Evolutionary conservation across 164 flowering plant genomes (phyloP), one percentile per base, ranked within the genome.

Genomic region (Stephania cephalantha): DNA sequence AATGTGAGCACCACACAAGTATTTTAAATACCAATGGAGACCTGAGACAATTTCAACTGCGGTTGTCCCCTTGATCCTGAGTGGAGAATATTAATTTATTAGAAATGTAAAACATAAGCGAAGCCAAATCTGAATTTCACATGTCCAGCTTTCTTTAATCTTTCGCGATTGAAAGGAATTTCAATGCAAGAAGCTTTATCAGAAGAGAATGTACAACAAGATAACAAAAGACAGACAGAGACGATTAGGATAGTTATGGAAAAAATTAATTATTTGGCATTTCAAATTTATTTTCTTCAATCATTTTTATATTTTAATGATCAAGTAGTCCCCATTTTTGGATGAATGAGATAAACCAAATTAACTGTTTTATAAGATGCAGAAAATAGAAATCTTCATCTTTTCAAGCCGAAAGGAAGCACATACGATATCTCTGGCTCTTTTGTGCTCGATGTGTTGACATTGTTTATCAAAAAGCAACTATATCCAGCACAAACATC

Each of bases 21-120:
- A 91, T 77, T 95, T 95, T 58, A 95, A 74, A 72, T 95, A 95
- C 97, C 99, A 95, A 75, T 93, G 94, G 31, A 95, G 90, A 65
- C 97, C 99, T 50, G 97, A 88, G 76, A 90, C 81, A 73, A 95
- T 79, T 82, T 95, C 97, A 84, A 93, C 93, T 45, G 89, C 97
- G 12, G 95, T 87, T 50, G 92, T 88, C 63, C 99, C 99, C 81
- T 83, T 81, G 63, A 95, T 90, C 75, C 99, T 93, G 79, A 29
- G 48, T 77, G 22, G 65, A 71, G 74, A 71, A 71, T 13, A 74
- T 31, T 71, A 74, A 13, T 46, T n/a, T 22, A 10, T 25, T 55
- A 70, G 22, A 46, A 46, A 18, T 71, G 2, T n/a, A 31, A 66
- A 74, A 74, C 55, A 52, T 7, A 20, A 20, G 15, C 5, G 8